phyloP scores from a whole-genome alignment of 2,329 filamentous ascomycete species.

The Hypoxylon sp. region DNA sequence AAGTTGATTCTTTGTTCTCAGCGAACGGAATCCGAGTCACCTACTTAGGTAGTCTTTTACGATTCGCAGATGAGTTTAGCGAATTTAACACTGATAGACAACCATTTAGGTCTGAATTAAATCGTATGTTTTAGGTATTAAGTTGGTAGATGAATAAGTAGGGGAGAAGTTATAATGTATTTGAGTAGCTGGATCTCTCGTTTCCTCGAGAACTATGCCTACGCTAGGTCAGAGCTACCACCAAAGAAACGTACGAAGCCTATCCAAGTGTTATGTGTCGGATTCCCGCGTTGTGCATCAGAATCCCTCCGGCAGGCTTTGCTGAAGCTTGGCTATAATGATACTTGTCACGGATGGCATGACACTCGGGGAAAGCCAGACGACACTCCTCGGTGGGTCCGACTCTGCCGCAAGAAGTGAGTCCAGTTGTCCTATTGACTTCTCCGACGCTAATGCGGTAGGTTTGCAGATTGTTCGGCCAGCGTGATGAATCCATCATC shows the following conservation, averaged over 20 bases:
- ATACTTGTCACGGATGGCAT: slow-evolving; percentile 57
- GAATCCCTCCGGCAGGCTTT: slow-evolving; percentile 57
- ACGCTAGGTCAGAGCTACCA: slow-evolving; percentile 43
- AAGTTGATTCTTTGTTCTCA: neutral
- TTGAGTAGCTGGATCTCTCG: slow-evolving; percentile 38
- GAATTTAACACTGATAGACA: neutral
- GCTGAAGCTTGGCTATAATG: slow-evolving; percentile 53
- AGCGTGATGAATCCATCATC: slow-evolving; percentile 32
- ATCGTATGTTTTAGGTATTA: too few relatives aligned
- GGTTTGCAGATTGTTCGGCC: slow-evolving; percentile 37
- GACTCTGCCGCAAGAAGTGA: slow-evolving; percentile 51
- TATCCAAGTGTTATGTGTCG: slow-evolving; percentile 56
- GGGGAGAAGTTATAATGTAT: neutral
- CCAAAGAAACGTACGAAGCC: slow-evolving; percentile 53
- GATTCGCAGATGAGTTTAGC: neutral
- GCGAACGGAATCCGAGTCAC: neutral
- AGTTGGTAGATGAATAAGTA: neutral
- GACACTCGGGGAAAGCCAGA: slow-evolving; percentile 51
- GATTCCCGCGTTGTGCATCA: slow-evolving; percentile 55
- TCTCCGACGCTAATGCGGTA: neutral
- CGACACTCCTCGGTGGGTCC: slow-evolving; percentile 48
- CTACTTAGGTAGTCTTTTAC: too few relatives aligned
- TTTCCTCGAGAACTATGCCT: slow-evolving; percentile 45
- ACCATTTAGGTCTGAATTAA: neutral
- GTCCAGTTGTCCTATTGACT: neutral